Base-by-base conservation (phyloP, 2,329 filamentous ascomycete genomes). In the Thelonectria blattea region DNA sequence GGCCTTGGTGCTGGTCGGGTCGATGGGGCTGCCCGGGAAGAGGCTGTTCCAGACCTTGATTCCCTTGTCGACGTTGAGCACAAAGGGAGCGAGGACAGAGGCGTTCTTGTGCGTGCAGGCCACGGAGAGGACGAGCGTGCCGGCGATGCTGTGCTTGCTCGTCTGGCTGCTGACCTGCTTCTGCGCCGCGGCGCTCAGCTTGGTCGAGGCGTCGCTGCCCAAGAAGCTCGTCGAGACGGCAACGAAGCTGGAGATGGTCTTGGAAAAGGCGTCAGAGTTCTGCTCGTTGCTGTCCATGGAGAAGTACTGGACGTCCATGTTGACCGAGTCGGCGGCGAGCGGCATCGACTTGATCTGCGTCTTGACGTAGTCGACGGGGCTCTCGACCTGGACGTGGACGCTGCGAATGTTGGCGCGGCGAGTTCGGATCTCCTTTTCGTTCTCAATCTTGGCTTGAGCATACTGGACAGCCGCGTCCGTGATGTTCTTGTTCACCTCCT, bases 61-160 rank as follows among this genome's bases (percentile, higher is more conserved):
- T 7, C 32, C 64, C 11, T 66, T 66, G 39, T 67, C 64, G 27
- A 67, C 24, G 10, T 67, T 20, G 4, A 65, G n/a, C 2, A 63
- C 37, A 12, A 67, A 62, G 1, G 64, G 64, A 0, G 58, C 60
- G 2, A 67, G 32, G 3, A 65, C 39, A 0, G 57, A 56, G 4
- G 64, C 51, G 8, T 66, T 66, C 17, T 67, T 67, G 56, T 67
- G 64, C 0, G 62, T 60, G 27, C 62, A 63, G 17, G 18, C 46
- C 0, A 67, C 62, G 1, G 60, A 65, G 4, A 66, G 30, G 1
- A 67, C 62, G 1, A 67, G 60, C 1, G 59, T 66, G 3, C 61
- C 65, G 1, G 51, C 17, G 3, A 60, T 55, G 1, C 37, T 50
- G 4, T 58, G 42, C 3, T 15, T 11, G 17, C 20, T 60, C 1